Base-by-base conservation (phyloP, 2,329 filamentous ascomycete genomes). In the Botrytis medusae region DNA sequence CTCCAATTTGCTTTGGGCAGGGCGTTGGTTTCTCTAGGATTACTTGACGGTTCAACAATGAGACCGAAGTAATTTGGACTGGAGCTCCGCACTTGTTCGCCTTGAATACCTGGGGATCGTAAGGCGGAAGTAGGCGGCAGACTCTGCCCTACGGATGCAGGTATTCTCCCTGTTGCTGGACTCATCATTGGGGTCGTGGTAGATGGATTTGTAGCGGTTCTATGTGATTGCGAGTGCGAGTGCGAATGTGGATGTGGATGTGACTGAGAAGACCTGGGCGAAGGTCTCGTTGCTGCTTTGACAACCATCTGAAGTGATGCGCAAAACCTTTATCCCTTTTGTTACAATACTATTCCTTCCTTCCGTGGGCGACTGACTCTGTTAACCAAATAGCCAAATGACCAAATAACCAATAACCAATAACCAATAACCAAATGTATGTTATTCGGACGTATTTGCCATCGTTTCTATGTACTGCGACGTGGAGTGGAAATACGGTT, bases 51-150 rank as follows among this genome's bases (percentile, higher is more conserved):
- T 74, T 94, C 90, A 75, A 93, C 84, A 44, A 90, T 85, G 74
- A 97, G 88, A 72, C 92, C 93, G 81, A 97, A 97, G 82, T 97
- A 97, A 81, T 95, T 97, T 20, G 94, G 93, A 80, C 93, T 95
- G 16, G 90, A 84, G 1, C 87, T 83, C 75, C 86, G 84, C 44
- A 73, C 76, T 32, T 77, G 64, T 51, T 69, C 77, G n/a, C 48
- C 70, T 25, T 76, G 75, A 8, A 65, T 54, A 32, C 57, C 76
- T 37, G 80, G 79, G 9, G 79, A 79, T 74, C 77, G 77, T 42
- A 78, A 67, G 10, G 75, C 60, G 32, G 59, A 73, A 16, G 78
- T 77, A 60, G 78, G 75, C 25, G 71, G 54, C 29, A 79, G 65
- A 25, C 76, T n/a, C 61, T 78, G 79, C 18, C 79, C 79, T 29